Evolutionary conservation across 768 basidiomycete genomes (phyloP), one percentile per base, ranked within the genome.

Genomic region (Phaeotremella fagi): DNA sequence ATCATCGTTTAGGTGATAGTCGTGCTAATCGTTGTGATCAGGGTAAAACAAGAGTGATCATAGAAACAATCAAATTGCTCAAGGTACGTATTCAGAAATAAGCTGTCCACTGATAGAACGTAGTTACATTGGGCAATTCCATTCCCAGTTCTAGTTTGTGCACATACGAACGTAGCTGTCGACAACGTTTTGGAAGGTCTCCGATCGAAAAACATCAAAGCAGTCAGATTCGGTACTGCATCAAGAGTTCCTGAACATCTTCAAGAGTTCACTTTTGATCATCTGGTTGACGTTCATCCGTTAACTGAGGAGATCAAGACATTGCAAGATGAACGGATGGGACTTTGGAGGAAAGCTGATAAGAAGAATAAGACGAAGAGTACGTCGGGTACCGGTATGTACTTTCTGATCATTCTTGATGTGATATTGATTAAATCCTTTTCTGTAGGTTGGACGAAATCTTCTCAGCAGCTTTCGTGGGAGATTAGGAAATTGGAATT

Each of bases 31-130:
- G 46, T 56, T 46, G 25, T 53, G 46, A 58, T 16, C 63, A 89
- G 87, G 91, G 91, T 29, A 97, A 97, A 75, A 92, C 90, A 1
- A 85, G 85, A 70, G 92, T 89, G 0, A 90, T 92, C 42, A 83
- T 90, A n/a, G 85, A 92, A 70, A 80, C 87, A 0, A 79, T 88
- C 53, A 85, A 82, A 60, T 67, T 92, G 16, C 81, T 92, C 53
- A 91, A 91, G 79, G 70, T 75, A n/a, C n/a, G n/a, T n/a, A n/a
- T n/a, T n/a, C n/a, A n/a, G n/a, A n/a, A n/a, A n/a, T n/a, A n/a
- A n/a, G n/a, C n/a, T n/a, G n/a, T n/a, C n/a, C n/a, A n/a, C n/a
- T n/a, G n/a, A n/a, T n/a, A n/a, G n/a, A n/a, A n/a, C n/a, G n/a
- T n/a, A n/a, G n/a, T n/a, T n/a, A 2, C 82, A 89, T 66, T 97